Base-by-base conservation (phyloP, 192 early-diverging fungal species). In the Martensiomyces pterosporus region DNA sequence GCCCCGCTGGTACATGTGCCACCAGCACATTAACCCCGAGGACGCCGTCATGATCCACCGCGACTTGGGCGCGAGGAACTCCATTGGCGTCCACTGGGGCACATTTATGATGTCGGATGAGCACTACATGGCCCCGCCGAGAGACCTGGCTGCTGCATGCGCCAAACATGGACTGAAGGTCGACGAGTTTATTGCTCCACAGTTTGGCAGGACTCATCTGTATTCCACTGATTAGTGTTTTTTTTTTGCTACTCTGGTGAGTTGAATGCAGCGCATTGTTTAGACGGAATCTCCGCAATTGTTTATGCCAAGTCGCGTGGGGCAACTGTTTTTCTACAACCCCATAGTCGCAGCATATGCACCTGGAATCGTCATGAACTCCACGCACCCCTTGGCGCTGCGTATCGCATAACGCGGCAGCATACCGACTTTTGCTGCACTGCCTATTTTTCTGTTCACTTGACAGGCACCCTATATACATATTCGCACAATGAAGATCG, bases 71-170 rank as follows among this genome's bases (percentile, higher is more conserved):
- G 81, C 85, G 7, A 69, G 62, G 43, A 67, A 66, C 24, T 80
- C 78, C 8, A 74, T 91, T 17, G 89, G 82, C 24, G 89, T 94
- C 56, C 92, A 94, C 60, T 92, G 90, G 89, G 89, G 89, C 25
- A 89, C 88, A 9, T 93, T 87, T 76, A 67, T 79, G 27, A 77
- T 93, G 63, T 87, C 85, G 9, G 80, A 84, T 47, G 91, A 90
- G 48, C 77, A 77, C 24, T 65, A 83, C n/a, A 64, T 61, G 49
- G 86, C 84, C 24, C 90, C 90, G 18, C 85, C 85, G 0, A 26
- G 60, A 6, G 75, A 82, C 22, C 61, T 92, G 48, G 59, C 70
- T 14, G 64, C 56, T 7, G 85, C 72, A 1, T 67, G 55, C 4
- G 26, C 27, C 9, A 71, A 64, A 47, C 47, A 55, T 26, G 57